These are phyloP conservation scores for Hygrophorus pudorinus DNA, from an alignment of 768 basidiomycete species.

Conservation along the genomic window DNA sequence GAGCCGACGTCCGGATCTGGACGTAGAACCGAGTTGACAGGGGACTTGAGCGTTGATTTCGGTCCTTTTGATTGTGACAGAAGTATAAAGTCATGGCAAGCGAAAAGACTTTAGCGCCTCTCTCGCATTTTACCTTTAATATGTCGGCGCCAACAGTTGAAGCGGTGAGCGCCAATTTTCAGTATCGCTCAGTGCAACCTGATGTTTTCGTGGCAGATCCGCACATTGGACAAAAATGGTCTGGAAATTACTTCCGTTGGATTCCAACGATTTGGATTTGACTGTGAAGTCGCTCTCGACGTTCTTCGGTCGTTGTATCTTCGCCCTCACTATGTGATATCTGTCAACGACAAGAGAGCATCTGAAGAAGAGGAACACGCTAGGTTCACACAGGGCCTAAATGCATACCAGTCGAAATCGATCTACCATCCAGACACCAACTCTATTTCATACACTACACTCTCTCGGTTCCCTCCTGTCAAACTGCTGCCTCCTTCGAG, in stretches of 20 bases:
- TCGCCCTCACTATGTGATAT: constrained; percentile 61
- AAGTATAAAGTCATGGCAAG: no score
- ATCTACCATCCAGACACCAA: constrained; percentile 74
- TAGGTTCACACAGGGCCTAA: constrained; percentile 37
- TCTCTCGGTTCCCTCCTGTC: constrained; percentile 89
- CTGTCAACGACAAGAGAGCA: constrained; percentile 27
- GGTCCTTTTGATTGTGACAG: no score
- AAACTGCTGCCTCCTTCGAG: constrained; percentile 66
- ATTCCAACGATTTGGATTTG: constrained; percentile 80
- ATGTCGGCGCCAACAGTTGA: constrained; percentile 11
- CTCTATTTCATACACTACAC: constrained; percentile 86
- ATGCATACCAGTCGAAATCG: constrained; percentile 70
- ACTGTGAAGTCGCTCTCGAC: constrained; percentile 74
- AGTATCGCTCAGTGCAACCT: constrained; percentile 13
- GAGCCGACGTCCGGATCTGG: no score
- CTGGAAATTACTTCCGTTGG: constrained; percentile 73
- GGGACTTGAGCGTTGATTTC: no score
- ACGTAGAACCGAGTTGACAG: no score
- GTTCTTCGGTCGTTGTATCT: constrained; percentile 83
- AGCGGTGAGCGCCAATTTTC: constrained; percentile 8
- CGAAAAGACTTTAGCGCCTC: constrained; percentile 7
- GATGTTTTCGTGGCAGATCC: constrained; percentile 30
- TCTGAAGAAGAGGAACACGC: constrained; percentile 37
- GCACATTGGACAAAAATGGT: constrained; percentile 65
- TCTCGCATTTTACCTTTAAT: constrained; percentile 10